These are phyloP conservation scores for Kwoniella sp. DNA, from an alignment of 768 basidiomycete species.

Conservation along the genomic window DNA sequence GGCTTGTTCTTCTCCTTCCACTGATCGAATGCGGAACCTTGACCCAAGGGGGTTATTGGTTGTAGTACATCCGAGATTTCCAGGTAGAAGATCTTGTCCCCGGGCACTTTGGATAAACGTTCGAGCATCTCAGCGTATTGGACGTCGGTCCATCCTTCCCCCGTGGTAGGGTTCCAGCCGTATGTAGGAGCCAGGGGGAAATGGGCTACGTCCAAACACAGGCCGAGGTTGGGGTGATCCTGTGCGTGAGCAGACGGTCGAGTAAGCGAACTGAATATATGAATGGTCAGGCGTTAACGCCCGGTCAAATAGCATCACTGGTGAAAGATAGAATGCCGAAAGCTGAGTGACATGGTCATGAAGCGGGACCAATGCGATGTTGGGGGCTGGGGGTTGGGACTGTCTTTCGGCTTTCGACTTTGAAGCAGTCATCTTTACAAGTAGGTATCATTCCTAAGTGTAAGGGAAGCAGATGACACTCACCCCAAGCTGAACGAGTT, in stretches of 20 bases:
- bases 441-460: no score
- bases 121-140: conserved; percentile 30
- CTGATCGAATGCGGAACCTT: conserved; percentile 20
- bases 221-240: conserved; percentile 40
- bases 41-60: conserved; percentile 14
- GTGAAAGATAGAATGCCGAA: no score
- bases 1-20: conserved; percentile 2
- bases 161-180: conserved; percentile 37
- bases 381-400: no score
- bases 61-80: conserved; percentile 36
- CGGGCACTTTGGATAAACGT: conserved; percentile 13
- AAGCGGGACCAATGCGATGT: no score
- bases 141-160: conserved; percentile 25
- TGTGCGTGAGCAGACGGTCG: no score
- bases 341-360: no score
- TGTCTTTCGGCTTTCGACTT: no score
- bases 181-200: conserved; percentile 41
- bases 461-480: no score
- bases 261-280: no score
- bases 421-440: no score
- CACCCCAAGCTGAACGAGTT: conserved; percentile 5
- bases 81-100: conserved; percentile 46
- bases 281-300: no score
- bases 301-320: no score
- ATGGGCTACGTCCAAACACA: conserved; percentile 40